Base-by-base conservation (phyloP, 192 early-diverging fungal species). In the Mycoemilia scoparia region DNA sequence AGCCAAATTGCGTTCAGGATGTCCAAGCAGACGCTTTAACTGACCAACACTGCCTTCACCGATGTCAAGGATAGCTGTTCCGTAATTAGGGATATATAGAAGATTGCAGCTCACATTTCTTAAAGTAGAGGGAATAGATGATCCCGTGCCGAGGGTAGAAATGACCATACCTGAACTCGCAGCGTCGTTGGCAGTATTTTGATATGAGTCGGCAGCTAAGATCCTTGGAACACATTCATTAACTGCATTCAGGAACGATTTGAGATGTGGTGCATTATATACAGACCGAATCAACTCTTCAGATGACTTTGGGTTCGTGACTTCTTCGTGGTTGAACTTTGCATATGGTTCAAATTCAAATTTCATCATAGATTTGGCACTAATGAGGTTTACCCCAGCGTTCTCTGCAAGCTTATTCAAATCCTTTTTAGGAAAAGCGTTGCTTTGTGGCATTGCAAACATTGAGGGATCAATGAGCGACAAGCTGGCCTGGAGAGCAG, bases 31-130 rank as follows among this genome's bases (percentile, higher is more conserved):
- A 21, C 84, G 69, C 32, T 73, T 63, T 43, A 97, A 67, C 52
- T 84, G 79, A 2, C 84, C 79, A 20, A 71, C 71, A 2, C 87
- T 90, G 0, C 80, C 79, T 42, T 97, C 93, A 6, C 93, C 93
- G 21, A 65, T 76, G 59, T 97, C 93, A 24, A 97, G 54, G 10
- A 97, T 49, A 7, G 90, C 63, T 2, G 61, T 64, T 6, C 76
- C 75, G 34, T 64, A 57, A 2, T 51, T 46, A 4, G 70, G 68
- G 3, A 77, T 71, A 15, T 69, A 64, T 19, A 91, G 45, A 7
- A 89, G 52, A 9, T 79, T 92, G 7, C 79, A 66, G 49, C 76
- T 82, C 17, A 96, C 90, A 56, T 97, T 97, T 47, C 93, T 71
- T 54, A 84, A 88, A 38, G 79, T 80, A 15, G 75, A 79, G 3